Percentiles rank a stretch among this genome's conserved stretches.
Conservation (phyloP, 768 basidiomycete genomes). For the Leccinum boreale region DNA sequence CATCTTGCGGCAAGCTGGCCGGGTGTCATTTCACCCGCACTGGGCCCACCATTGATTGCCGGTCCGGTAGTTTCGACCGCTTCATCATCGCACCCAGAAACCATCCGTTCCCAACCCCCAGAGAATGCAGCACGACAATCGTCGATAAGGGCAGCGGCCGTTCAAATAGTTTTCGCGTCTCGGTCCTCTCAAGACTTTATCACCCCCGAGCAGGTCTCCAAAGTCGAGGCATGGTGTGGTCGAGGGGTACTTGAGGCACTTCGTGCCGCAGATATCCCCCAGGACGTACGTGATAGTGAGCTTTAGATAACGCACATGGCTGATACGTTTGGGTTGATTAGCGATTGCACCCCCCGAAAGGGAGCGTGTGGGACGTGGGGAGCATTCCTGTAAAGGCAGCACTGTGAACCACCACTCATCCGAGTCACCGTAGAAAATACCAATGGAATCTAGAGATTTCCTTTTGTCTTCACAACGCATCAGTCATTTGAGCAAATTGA, state of each 20-base stretch:
- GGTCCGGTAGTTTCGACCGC: conserved; percentile 38
- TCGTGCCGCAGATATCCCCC: conserved; percentile 42
- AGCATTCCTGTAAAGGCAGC: conserved; percentile 4
- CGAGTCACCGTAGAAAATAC: not conserved
- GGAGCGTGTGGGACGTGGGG: conserved; percentile 53
- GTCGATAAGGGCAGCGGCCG: conserved; percentile 69
- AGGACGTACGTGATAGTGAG: conserved; percentile 39
- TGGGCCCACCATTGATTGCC: conserved; percentile 42
- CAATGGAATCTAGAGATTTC: conserved; percentile 3
- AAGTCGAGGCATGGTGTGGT: conserved; percentile 61
- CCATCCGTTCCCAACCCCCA: not conserved
- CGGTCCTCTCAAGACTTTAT: conserved; percentile 73
- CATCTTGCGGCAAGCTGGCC: conserved; percentile 76
- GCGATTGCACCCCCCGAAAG: conserved; percentile 51
- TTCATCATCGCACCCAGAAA: conserved; percentile 5
- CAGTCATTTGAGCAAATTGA: not conserved
- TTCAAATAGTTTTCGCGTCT: conserved; percentile 81
- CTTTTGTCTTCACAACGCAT: not conserved
- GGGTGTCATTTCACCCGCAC: conserved; percentile 26
- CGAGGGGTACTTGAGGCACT: conserved; percentile 60
- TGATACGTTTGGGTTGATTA: conserved; percentile 25
- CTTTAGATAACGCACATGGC: not conserved
- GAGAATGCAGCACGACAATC: conserved; percentile 15
- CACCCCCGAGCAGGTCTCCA: conserved; percentile 58
- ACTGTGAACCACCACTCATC: conserved; percentile 4